phyloP scores from a whole-genome alignment of 2,329 filamentous ascomycete species.

The Niveomyces coronatus region DNA sequence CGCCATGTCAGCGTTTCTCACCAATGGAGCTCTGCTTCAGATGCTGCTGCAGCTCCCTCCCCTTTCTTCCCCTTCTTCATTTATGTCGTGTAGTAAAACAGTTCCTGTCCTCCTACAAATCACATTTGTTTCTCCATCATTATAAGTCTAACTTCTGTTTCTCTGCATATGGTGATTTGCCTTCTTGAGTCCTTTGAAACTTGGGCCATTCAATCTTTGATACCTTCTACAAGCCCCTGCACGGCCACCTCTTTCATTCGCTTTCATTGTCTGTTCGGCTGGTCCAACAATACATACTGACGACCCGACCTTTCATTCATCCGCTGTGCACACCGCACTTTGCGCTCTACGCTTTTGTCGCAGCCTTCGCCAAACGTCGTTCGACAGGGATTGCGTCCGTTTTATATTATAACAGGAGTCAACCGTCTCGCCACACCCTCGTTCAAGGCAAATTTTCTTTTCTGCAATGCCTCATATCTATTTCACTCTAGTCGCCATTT shows the following conservation, averaged over 20 bases:
- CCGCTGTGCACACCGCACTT: conserved; percentile 12
- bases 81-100: too few relatives aligned
- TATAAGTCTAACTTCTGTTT: too few relatives aligned
- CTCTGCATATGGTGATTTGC: too few relatives aligned
- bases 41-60: too few relatives aligned
- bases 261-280: conserved; percentile 4
- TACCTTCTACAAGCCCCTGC: background rate
- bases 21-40: too few relatives aligned
- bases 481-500: background rate
- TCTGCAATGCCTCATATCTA: conserved; percentile 7
- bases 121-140: too few relatives aligned
- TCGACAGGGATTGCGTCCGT: conserved; percentile 13
- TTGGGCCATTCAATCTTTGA: background rate
- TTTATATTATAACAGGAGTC: background rate
- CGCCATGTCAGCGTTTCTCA: too few relatives aligned
- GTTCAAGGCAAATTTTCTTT: too few relatives aligned
- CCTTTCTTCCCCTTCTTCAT: too few relatives aligned
- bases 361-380: conserved; percentile 10
- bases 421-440: too few relatives aligned
- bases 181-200: too few relatives aligned
- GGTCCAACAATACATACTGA: conserved; percentile 2
- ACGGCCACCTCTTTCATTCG: conserved; percentile 3
- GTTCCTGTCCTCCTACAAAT: too few relatives aligned
- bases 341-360: conserved; percentile 12
- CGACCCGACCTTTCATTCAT: conserved; percentile 12